phyloP scores from a whole-genome alignment of 192 early-diverging fungal genomes.

The Gonapodya sp. region DNA sequence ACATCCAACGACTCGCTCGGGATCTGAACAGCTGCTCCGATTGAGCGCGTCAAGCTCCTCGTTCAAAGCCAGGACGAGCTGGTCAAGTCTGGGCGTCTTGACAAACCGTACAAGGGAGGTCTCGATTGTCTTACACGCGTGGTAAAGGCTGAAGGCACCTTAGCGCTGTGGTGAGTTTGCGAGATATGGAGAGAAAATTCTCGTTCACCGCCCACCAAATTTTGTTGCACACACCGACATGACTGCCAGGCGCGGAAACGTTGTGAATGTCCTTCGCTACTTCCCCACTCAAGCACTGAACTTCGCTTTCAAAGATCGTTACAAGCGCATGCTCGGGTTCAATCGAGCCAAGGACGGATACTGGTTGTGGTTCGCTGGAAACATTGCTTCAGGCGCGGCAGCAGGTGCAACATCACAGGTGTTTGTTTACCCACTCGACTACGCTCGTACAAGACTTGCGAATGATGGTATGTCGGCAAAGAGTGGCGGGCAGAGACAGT shows the following conservation, averaged over 20 bases:
- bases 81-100: conserved; percentile 13
- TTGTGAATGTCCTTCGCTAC: conserved; percentile 92
- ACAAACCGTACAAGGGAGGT: conserved; percentile 16
- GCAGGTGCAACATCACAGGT: conserved; percentile 81
- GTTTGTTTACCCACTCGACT: conserved; percentile 94
- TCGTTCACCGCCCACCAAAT: neutral
- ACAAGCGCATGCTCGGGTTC: conserved; percentile 78
- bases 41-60: conserved; percentile 17
- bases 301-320: conserved; percentile 95
- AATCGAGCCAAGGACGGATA: conserved; percentile 38
- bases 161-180: neutral
- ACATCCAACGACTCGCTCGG: neutral
- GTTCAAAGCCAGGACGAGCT: conserved; percentile 17
- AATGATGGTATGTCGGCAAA: conserved; percentile 61
- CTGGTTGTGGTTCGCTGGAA: conserved; percentile 64
- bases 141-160: conserved; percentile 5
- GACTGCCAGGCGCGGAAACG: conserved; percentile 83
- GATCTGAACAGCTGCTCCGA: conserved; percentile 9
- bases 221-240: neutral
- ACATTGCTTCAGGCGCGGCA: conserved; percentile 87
- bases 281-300: conserved; percentile 97
- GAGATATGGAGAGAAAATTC: neutral
- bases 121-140: conserved; percentile 3
- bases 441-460: conserved; percentile 95
- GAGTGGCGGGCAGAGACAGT: conserved; percentile 75